Conservation (phyloP, 345 rosid species). For the Boechera divaricarpa region DNA sequence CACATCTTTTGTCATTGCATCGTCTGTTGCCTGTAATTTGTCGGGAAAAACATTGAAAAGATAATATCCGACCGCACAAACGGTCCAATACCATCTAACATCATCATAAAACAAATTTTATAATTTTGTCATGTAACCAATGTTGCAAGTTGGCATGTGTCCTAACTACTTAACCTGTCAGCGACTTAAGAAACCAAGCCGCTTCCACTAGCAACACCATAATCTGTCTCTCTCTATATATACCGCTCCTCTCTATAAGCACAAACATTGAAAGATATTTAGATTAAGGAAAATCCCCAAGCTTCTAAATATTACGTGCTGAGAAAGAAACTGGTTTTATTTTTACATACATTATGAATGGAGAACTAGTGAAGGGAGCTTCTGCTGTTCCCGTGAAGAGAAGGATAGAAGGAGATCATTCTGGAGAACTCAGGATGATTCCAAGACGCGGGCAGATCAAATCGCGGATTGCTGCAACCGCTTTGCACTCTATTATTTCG, state of each 20-base stretch:
- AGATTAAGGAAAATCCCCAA: neutral
- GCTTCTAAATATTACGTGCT: slow-evolving; percentile 19
- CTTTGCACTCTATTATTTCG: slow-evolving; percentile 35
- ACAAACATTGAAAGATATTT: slow-evolving; percentile 3
- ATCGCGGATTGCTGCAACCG: slow-evolving; percentile 39
- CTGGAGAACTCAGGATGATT: slow-evolving; percentile 14
- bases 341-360: slow-evolving; percentile 14
- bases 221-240: neutral
- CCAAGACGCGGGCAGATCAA: slow-evolving; percentile 39
- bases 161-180: slow-evolving; percentile 37
- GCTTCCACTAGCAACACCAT: slow-evolving; percentile 34
- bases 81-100: slow-evolving; percentile 44
- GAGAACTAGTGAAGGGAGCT: neutral
- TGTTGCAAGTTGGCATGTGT: slow-evolving; percentile 40
- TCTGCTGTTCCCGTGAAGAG: neutral
- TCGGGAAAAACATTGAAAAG: slow-evolving; percentile 30
- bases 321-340: slow-evolving; percentile 3
- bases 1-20: neutral
- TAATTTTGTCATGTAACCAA: slow-evolving; percentile 15
- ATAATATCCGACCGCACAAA: slow-evolving; percentile 32
- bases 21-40: slow-evolving; percentile 8
- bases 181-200: slow-evolving; percentile 28
- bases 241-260: slow-evolving; percentile 21
- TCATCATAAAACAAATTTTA: neutral
- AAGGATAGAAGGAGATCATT: slow-evolving; percentile 15